Conservation (phyloP, 2,329 filamentous ascomycete species). For the Emydomyces testavorans region DNA sequence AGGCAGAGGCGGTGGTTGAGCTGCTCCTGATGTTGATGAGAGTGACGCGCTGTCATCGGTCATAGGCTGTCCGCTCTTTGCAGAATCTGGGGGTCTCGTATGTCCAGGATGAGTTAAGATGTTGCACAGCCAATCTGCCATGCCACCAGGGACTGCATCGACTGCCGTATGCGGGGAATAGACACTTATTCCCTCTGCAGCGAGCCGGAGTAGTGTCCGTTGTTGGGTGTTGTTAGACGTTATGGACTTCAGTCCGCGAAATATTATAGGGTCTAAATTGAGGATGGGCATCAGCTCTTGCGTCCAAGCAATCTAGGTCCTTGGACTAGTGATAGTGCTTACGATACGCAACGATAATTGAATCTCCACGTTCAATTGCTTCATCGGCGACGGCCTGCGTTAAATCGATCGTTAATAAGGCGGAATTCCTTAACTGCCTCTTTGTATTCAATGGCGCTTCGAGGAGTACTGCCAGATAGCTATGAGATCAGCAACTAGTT, state of each 20-base stretch:
- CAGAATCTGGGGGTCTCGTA: neutral
- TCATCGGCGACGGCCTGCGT: slow-evolving; percentile 82
- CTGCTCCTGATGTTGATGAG: slow-evolving; percentile 3
- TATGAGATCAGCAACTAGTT: neutral
- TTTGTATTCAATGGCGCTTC: slow-evolving; percentile 54
- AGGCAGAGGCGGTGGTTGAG: slow-evolving; percentile 2
- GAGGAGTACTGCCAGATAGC: slow-evolving; percentile 48
- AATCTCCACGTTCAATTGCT: slow-evolving; percentile 64
- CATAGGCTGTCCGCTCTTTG: neutral
- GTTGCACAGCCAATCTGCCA: slow-evolving; percentile 91
- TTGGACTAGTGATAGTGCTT: slow-evolving; percentile 20
- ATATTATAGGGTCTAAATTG: slow-evolving; percentile 72
- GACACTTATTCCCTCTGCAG: slow-evolving; percentile 78
- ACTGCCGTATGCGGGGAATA: slow-evolving; percentile 94
- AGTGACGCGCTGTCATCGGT: slow-evolving; percentile 14
- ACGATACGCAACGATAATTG: slow-evolving; percentile 85
- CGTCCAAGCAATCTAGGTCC: neutral
- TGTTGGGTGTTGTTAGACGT: slow-evolving; percentile 80
- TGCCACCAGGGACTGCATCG: slow-evolving; percentile 70
- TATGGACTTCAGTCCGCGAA: slow-evolving; percentile 79
- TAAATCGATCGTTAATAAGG: slow-evolving; percentile 78
- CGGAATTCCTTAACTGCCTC: slow-evolving; percentile 51
- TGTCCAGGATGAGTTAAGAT: slow-evolving; percentile 53
- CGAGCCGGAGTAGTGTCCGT: slow-evolving; percentile 66
- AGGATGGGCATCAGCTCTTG: neutral